Evolutionary conservation across 768 basidiomycete species (phyloP).

Genomic region (Phylloporus rhodoxanthus): DNA sequence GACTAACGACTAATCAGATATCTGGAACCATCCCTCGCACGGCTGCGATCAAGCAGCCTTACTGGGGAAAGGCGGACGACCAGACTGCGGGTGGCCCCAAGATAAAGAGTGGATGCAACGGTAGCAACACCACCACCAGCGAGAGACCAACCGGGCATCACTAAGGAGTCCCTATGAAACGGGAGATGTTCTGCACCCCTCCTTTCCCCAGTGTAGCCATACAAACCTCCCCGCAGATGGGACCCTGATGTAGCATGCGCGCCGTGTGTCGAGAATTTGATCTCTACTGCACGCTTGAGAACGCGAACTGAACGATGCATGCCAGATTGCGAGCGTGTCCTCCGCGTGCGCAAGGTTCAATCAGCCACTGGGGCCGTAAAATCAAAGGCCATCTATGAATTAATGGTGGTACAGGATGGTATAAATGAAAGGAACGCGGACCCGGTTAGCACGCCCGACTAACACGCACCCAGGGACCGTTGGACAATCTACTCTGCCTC

Average conservation of each 20-base stretch:
- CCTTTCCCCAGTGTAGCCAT: slow-evolving; percentile 10
- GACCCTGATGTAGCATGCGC: slow-evolving; percentile 2
- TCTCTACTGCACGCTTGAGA: background rate
- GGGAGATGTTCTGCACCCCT: background rate
- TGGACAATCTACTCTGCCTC: slow-evolving; percentile 47
- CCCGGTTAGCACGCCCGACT: background rate
- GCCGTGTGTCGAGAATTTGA: background rate
- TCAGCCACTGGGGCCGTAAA: too few relatives aligned
- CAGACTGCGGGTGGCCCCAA: background rate
- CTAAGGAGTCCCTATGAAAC: background rate
- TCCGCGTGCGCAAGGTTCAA: background rate
- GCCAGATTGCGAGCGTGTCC: too few relatives aligned
- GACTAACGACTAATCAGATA: slow-evolving; percentile 9
- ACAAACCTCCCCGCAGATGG: too few relatives aligned
- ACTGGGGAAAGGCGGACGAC: background rate
- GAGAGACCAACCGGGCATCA: background rate
- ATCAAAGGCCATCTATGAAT: too few relatives aligned
- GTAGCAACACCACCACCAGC: background rate
- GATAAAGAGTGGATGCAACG: background rate
- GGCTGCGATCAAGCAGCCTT: slow-evolving; percentile 12
- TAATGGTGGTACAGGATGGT: too few relatives aligned
- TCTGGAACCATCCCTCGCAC: background rate
- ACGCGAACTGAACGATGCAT: too few relatives aligned
- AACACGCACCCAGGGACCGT: slow-evolving; percentile 1
- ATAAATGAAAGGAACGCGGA: background rate